phyloP scores from a whole-genome alignment of 2,329 filamentous ascomycete genomes.

The Thelonectria blattea region DNA sequence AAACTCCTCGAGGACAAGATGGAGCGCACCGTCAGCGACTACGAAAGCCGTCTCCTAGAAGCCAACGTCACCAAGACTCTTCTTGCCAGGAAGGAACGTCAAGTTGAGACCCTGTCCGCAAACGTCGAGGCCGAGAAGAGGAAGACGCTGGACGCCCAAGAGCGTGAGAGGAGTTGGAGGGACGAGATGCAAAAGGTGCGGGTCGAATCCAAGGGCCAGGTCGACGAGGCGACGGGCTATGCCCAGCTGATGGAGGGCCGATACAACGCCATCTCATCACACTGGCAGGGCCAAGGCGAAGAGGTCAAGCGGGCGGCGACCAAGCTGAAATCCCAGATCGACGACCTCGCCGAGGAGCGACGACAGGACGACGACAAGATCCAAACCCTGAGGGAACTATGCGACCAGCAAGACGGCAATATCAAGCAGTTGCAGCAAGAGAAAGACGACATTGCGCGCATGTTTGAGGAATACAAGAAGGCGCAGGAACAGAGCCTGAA shows the following conservation, averaged over 20 bases:
- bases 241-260: conserved; percentile 73
- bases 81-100: conserved; percentile 74
- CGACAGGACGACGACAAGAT: conserved; percentile 68
- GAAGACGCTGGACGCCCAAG: conserved; percentile 63
- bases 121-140: conserved; percentile 69
- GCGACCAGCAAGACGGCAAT: conserved; percentile 75
- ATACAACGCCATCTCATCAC: conserved; percentile 69
- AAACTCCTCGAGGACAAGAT: conserved; percentile 74
- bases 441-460: conserved; percentile 64
- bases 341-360: conserved; percentile 60
- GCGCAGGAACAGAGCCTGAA: conserved; percentile 67
- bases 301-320: conserved; percentile 61
- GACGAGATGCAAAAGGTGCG: conserved; percentile 68
- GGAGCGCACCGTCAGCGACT: conserved; percentile 70
- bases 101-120: conserved; percentile 71
- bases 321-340: conserved; percentile 60
- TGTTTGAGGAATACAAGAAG: conserved; percentile 69
- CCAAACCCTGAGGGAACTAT: conserved; percentile 68
- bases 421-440: conserved; percentile 64
- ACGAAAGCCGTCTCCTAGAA: conserved; percentile 72
- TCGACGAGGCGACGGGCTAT: conserved; percentile 69
- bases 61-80: conserved; percentile 74
- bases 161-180: conserved; percentile 66
- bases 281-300: conserved; percentile 71
- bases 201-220: conserved; percentile 64